These are phyloP conservation scores for Microcyclospora pomicola DNA, from an alignment of 2,329 filamentous ascomycete species.

Conservation along the genomic window DNA sequence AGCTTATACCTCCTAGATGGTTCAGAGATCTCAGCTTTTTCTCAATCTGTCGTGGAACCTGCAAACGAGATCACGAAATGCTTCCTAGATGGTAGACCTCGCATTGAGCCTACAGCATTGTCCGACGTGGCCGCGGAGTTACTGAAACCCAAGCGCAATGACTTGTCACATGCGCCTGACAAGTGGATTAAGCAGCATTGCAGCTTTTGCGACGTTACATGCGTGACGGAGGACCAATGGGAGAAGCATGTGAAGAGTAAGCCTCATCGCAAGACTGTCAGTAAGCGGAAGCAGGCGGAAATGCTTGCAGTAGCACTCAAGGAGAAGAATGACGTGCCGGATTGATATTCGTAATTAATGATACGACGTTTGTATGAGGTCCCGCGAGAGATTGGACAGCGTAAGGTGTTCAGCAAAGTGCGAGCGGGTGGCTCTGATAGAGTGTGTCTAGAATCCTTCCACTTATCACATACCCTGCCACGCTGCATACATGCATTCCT, in stretches of 20 bases:
- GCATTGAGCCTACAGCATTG: conserved; percentile 36
- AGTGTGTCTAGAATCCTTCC: too few species aligned
- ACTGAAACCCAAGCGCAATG: conserved; percentile 41
- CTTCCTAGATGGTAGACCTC: conserved; percentile 50
- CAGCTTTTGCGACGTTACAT: conserved; percentile 50
- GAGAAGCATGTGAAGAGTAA: conserved; percentile 41
- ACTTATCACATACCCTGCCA: too few species aligned
- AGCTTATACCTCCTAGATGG: conserved; percentile 71
- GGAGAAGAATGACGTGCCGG: too few species aligned
- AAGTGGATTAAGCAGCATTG: conserved; percentile 47
- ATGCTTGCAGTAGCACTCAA: conserved; percentile 1
- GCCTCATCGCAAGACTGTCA: conserved; percentile 32
- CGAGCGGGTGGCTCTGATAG: too few species aligned
- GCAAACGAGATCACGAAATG: conserved; percentile 47
- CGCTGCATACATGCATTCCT: too few species aligned
- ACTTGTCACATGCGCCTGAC: conserved; percentile 29
- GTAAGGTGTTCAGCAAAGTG: too few species aligned
- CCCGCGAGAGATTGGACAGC: too few species aligned
- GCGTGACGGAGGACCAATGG: conserved; percentile 46
- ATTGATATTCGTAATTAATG: too few species aligned
- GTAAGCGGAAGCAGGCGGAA: conserved; percentile 9
- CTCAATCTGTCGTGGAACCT: conserved; percentile 47
- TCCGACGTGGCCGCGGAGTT: conserved; percentile 43
- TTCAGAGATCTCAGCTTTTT: conserved; percentile 51
- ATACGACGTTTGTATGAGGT: too few species aligned